Evolutionary conservation across 768 basidiomycete species (phyloP), one percentile per base, ranked within the genome.

Genomic region (Postia placenta): DNA sequence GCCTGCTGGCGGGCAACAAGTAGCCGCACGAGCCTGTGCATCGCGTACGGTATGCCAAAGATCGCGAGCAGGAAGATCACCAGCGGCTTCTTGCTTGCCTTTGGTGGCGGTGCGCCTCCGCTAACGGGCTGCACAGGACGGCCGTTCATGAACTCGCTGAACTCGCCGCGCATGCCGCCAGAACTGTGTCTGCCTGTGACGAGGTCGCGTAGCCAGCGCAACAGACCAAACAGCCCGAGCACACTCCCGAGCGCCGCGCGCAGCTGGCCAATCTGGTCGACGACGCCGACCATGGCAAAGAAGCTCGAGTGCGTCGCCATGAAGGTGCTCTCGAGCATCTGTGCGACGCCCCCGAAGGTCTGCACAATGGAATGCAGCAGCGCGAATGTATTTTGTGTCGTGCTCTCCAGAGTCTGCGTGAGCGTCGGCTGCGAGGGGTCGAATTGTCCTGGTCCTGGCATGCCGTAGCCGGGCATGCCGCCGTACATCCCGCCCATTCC

Each of bases 321-420:
- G 69, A 95, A 97, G 4, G 95, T 98, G 27, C 82, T 85, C 66
- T 98, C 95, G 62, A 99, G 84, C 83, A 99, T 94, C 65, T 98
- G 95, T 0, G 95, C 86, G 53, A 99, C 84, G 20, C 94, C 94
- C 0, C 83, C 76, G 68, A 98, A 95, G 3, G 94, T 96, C 59
- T 92, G 89, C 39, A 99, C 95, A 63, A 99, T 86, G 11, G 88
- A 90, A 58, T 97, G 93, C 24, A 99, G 74, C 49, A 99, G 83
- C 24, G 87, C 77, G 61, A 99, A 99, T 2, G 95, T 97, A 49
- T 89, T 85, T 47, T 89, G 85, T 1, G 95, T 99, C 9, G 90
- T 87, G 5, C 81, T 65, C 69, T 96, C 92, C 52, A 97, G 84
- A 0, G 88, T 83, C 60, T 93, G 91, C 0, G 92, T 85, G 49